These are phyloP conservation scores for Pythium angustatum DNA, from an alignment of 352 stramenopile genomes.

Conservation along the genomic window DNA sequence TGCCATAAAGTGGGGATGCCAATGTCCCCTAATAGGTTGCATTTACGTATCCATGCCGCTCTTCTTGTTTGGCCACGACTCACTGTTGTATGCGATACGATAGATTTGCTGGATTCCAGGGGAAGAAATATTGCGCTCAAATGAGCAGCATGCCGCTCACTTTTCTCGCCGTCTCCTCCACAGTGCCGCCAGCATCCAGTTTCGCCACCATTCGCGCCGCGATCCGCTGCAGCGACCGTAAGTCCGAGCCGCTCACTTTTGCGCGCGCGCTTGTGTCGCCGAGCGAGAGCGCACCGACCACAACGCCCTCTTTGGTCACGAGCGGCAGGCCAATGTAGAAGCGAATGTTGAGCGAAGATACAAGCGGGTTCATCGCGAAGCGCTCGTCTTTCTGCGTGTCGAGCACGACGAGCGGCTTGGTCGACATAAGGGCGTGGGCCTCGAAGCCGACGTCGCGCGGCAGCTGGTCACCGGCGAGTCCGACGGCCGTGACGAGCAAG, in stretches of 20 bases:
- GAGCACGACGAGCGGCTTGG: conserved; percentile 70
- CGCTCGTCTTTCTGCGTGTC: conserved; percentile 74
- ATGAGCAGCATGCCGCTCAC: conserved; percentile 28
- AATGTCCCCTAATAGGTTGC: conserved; percentile 5
- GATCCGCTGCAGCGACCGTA: conserved; percentile 71
- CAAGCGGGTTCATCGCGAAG: conserved; percentile 77
- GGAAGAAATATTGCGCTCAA: no score
- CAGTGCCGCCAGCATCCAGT: conserved; percentile 62
- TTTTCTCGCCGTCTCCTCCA: conserved; percentile 6
- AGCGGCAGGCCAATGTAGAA: conserved; percentile 81
- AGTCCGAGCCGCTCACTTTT: conserved; percentile 61
- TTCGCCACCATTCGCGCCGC: conserved; percentile 70
- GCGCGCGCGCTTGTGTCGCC: conserved; percentile 64
- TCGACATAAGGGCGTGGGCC: conserved; percentile 74
- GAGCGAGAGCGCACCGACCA: conserved; percentile 73
- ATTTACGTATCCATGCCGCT: not conserved
- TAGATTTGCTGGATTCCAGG: conserved; percentile 9
- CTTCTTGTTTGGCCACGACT: not conserved
- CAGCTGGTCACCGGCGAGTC: conserved; percentile 74
- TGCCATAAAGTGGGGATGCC: conserved; percentile 13
- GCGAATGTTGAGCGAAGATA: conserved; percentile 66
- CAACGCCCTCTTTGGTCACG: conserved; percentile 64
- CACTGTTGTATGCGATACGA: conserved; percentile 11
- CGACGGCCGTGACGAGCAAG: conserved; percentile 75
- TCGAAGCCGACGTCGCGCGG: conserved; percentile 77